Base-by-base conservation (phyloP, 306 rosid genomes). In the Sophora flavescens region DNA sequence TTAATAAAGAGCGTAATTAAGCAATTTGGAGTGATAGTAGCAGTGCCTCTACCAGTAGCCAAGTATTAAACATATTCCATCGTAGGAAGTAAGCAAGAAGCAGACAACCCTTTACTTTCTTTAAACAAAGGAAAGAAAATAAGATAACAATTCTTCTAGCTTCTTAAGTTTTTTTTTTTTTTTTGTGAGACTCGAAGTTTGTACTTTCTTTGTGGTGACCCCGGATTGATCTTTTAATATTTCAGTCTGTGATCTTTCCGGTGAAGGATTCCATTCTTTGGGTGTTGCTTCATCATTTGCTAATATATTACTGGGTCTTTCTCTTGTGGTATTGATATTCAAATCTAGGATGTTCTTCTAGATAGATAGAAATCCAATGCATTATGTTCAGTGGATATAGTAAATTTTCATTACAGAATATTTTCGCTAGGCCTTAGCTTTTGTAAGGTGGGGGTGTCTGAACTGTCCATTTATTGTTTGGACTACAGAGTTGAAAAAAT, bases 51-150 rank as follows among this genome's bases (percentile, higher is more conserved):
- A 30, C 62, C 42, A 12, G 38, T 50, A 59, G 68, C 63, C 50
- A 45, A 70, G 58, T 35, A 52, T 69, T 44, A 81, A 48, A 32
- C 50, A 47, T 71, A 73, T 63, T 26, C 48, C 76, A 64, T 26
- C 12, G 12, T 54, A 71, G 41, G 60, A 63, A n/a, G 62, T 13
- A 38, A 68, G 58, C 42, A 77, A 67, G 52, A 74, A 57, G 41
- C 59, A 64, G 79, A 70, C 38, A 32, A 70, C 47, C 38, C 71
- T 52, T 4, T 35, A 12, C 28, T 57, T 65, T 72, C 22, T 57
- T 64, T 52, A 28, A 32, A 56, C 53, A 63, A 15, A 13, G 52
- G 61, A 48, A 67, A 67, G 17, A 50, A 65, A 72, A 65, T 65
- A 28, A 30, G 72, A 28, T 12, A 28, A 61, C 16, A 42, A 30